A percentile compares a stretch with the other conserved stretches of the same genome.
Conservation (phyloP, 495 filamentous ascomycete species). For the Trichocladium antarcticum region DNA sequence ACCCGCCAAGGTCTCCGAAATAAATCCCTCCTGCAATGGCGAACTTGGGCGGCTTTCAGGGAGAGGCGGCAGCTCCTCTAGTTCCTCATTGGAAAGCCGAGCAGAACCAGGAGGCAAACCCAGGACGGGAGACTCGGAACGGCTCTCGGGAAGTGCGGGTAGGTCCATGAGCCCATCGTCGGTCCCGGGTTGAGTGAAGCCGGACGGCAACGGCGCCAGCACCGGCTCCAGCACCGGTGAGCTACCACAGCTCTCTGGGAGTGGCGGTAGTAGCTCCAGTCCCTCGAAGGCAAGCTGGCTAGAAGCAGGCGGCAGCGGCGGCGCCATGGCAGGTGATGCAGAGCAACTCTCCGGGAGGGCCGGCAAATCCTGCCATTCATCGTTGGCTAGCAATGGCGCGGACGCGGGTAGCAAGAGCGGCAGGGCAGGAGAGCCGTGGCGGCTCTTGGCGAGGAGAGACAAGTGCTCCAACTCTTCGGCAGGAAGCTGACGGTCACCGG, state of each 20-base stretch:
- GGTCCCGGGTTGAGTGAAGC: too few species aligned
- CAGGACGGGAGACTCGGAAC: too few species aligned
- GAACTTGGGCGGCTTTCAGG: background rate
- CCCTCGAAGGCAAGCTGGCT: background rate
- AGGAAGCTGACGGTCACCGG: too few species aligned
- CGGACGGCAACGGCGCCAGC: too few species aligned
- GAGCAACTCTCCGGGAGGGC: background rate
- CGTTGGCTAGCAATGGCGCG: background rate
- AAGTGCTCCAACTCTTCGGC: too few species aligned
- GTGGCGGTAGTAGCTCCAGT: too few species aligned
- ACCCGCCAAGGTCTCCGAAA: too few species aligned
- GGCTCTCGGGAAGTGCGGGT: too few species aligned
- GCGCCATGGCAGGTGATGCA: too few species aligned
- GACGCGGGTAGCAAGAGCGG: background rate
- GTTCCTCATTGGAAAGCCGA: background rate
- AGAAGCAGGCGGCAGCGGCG: background rate
- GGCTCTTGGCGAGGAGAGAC: background rate
- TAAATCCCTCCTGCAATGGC: background rate
- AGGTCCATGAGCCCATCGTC: too few species aligned
- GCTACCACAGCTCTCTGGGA: too few species aligned
- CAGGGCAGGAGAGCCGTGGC: background rate
- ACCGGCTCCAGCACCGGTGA: too few species aligned
- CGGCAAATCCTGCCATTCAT: background rate
- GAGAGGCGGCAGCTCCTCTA: background rate
- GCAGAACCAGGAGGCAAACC: background rate